phyloP scores from a whole-genome alignment of 1,284 basidiomycete genomes.

The Gymnopus androsaceus region DNA sequence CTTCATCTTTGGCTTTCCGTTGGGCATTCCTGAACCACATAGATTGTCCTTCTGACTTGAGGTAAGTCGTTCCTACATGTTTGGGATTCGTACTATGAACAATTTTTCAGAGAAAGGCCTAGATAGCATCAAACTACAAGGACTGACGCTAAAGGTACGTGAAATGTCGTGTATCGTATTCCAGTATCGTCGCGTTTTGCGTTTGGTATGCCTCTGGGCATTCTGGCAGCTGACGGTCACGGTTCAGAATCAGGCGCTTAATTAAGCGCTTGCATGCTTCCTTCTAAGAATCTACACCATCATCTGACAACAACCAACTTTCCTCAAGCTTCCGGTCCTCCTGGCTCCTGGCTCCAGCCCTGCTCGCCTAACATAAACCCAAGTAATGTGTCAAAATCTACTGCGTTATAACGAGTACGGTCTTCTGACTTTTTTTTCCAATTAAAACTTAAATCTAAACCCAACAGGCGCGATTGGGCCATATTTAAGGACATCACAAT shows the following conservation, averaged over 20 bases:
- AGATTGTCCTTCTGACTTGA: slow-evolving; percentile 69
- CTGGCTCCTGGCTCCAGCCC: too few relatives aligned
- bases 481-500: too few relatives aligned
- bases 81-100: slow-evolving; percentile 68
- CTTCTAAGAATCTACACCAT: too few relatives aligned
- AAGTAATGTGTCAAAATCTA: too few relatives aligned
- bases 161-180: slow-evolving; percentile 76
- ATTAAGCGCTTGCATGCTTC: neutral
- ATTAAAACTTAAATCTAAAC: too few relatives aligned
- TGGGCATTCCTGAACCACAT: slow-evolving; percentile 71
- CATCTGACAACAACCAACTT: too few relatives aligned
- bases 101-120: slow-evolving; percentile 11
- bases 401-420: too few relatives aligned
- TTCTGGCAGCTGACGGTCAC: slow-evolving; percentile 28
- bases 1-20: slow-evolving; percentile 51
- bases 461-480: too few relatives aligned
- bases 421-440: too few relatives aligned
- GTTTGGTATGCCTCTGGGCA: slow-evolving; percentile 81
- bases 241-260: neutral
- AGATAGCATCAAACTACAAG: neutral
- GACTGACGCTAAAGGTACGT: slow-evolving; percentile 73
- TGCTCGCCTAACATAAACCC: too few relatives aligned
- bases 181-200: slow-evolving; percentile 77
- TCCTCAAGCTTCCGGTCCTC: too few relatives aligned
- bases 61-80: slow-evolving; percentile 70